phyloP scores from a whole-genome alignment of 2,329 filamentous ascomycete genomes.

The Raffaelea arxii region DNA sequence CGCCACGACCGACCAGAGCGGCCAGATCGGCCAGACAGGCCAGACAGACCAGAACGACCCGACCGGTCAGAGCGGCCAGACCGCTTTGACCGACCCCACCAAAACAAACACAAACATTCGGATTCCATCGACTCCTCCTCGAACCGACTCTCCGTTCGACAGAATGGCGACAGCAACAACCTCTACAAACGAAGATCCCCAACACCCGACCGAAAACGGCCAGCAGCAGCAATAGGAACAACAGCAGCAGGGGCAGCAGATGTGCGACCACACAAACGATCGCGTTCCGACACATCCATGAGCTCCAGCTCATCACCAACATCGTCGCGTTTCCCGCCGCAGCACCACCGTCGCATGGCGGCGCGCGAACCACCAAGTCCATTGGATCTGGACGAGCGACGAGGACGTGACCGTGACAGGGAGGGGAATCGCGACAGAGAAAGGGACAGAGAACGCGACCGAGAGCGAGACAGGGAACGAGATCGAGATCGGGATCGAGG shows the following conservation, averaged over 20 bases:
- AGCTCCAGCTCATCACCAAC: slow-evolving; percentile 12
- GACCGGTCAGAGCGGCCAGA: no score
- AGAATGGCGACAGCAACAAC: no score
- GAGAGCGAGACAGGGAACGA: slow-evolving; percentile 1
- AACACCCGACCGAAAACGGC: no score
- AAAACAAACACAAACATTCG: slow-evolving; percentile 7
- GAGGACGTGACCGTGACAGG: slow-evolving; percentile 7
- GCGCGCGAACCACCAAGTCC: slow-evolving; percentile 11
- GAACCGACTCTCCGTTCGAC: no score
- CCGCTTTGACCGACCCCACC: no score
- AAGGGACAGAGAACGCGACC: slow-evolving; percentile 1
- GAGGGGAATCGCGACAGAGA: not conserved
- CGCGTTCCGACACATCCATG: slow-evolving; percentile 25
- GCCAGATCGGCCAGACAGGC: no score
- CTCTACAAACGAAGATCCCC: no score
- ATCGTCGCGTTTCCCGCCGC: slow-evolving; percentile 2
- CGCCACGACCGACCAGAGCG: no score
- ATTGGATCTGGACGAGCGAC: slow-evolving; percentile 9
- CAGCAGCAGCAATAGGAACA: no score
- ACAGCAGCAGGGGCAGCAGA: slow-evolving; percentile 14
- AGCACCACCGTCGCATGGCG: slow-evolving; percentile 5
- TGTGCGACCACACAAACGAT: slow-evolving; percentile 37
- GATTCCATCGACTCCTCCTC: no score
- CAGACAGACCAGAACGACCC: no score
- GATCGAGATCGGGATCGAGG: not conserved